Evolutionary conservation across 169 alveolate genomes (phyloP), one percentile per base, ranked within the genome.

Genomic region (Plasmodium vivax): DNA sequence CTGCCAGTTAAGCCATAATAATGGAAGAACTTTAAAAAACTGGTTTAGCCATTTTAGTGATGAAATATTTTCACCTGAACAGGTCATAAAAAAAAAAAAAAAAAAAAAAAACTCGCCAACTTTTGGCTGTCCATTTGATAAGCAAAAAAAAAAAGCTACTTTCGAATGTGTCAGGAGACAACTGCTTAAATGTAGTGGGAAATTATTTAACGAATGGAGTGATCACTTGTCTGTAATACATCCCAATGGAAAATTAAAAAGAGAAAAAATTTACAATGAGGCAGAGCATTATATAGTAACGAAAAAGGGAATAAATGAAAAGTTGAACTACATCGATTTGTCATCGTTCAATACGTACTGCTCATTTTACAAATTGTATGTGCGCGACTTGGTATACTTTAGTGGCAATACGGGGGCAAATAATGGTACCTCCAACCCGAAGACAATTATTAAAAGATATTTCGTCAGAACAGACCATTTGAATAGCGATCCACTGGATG

Each of bases 401-500:
- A 16, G 83, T 68, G 32, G 8, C 12, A 62, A 80, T 27, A 62
- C 47, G 45, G 73, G n/a, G 3, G 85, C 7, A 38, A 19, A 79
- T 74, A 62, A 80, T 62, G 47, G 72, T 8, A 68, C 77, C 56
- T 14, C 71, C 23, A 10, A 45, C 41, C 43, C 62, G 54, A 47
- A 47, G 79, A 74, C 47, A 10, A 85, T 73, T 34, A n/a, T n/a
- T 14, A 90, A 90, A 81, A 56, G 94, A 74, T 90, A 79, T 62
- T 90, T 90, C 68, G 79, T 90, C 81, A 90, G 80, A 79, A 80
- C 94, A 23, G 91, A 90, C 82, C 94, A 90, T n/a, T 81, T 90
- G 82, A 90, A 90, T 62, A 90, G 94, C 38, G 94, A 90, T 51
- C 94, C 94, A 58, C 23, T 90, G 77, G 90, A 90, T 12, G 94